These are phyloP conservation scores for Podila horticola DNA, from an alignment of 192 early-diverging fungal species.

Conservation along the genomic window DNA sequence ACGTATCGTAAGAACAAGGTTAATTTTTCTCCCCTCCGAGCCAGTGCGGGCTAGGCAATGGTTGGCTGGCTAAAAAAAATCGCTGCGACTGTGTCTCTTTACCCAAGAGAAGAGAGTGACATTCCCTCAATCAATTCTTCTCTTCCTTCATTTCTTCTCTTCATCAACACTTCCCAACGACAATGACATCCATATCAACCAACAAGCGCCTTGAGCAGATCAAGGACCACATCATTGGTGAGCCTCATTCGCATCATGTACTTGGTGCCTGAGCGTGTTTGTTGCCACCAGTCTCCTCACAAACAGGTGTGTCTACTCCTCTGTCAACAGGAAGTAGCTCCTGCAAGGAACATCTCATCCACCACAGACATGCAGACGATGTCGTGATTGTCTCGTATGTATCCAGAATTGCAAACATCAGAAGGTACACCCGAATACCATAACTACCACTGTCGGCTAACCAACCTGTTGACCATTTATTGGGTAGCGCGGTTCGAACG, in stretches of 20 bases:
- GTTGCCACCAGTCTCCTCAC: too few relatives aligned
- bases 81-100: too few relatives aligned
- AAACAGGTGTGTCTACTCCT: background rate
- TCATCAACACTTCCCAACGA: background rate
- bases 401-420: background rate
- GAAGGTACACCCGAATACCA: background rate
- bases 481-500: slow-evolving; percentile 77
- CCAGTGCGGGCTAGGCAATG: too few relatives aligned
- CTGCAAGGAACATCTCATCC: slow-evolving; percentile 32
- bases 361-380: slow-evolving; percentile 75
- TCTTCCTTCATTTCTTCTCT: background rate
- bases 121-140: background rate
- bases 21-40: too few relatives aligned
- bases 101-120: background rate
- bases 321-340: slow-evolving; percentile 7
- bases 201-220: slow-evolving; percentile 51
- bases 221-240: slow-evolving; percentile 47
- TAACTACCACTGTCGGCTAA: background rate
- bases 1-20: too few relatives aligned
- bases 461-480: background rate
- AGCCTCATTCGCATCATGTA: background rate
- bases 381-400: slow-evolving; percentile 85
- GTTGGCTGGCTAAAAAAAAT: too few relatives aligned
- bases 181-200: slow-evolving; percentile 32
- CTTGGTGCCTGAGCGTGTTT: background rate